Percentiles rank a stretch among this genome's conserved stretches.
These are phyloP conservation scores for Xylaria venustula DNA, from an alignment of 495 filamentous ascomycete genomes.

Conservation along the genomic window DNA sequence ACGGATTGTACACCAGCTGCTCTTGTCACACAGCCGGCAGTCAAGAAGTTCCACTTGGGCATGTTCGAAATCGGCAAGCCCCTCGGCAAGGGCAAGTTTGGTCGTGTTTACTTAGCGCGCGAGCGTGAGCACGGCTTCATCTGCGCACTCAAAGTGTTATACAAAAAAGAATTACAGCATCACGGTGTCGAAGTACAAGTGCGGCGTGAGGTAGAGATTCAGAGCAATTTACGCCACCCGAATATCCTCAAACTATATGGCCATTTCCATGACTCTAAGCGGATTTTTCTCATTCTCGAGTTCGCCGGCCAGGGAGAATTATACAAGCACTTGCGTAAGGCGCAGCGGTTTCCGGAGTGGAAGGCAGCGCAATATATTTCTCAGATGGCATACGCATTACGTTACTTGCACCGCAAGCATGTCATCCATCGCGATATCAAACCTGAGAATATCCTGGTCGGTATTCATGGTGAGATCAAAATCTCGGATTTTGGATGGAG, in stretches of 20 bases:
- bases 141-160: conserved; percentile 20
- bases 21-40: too few species aligned
- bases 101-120: conserved; percentile 16
- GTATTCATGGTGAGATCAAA: conserved; percentile 97
- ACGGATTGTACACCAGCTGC: too few species aligned
- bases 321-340: conserved; percentile 89
- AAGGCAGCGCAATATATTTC: conserved; percentile 94
- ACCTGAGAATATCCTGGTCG: conserved; percentile 96
- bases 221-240: conserved; percentile 16
- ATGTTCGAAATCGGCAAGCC: conserved; percentile 18
- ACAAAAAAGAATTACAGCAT: conserved; percentile 11
- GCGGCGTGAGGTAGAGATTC: conserved; percentile 18
- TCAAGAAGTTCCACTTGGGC: too few species aligned
- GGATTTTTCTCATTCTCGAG: conserved; percentile 74
- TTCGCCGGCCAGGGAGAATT: conserved; percentile 92
- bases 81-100: conserved; percentile 18
- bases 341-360: conserved; percentile 87
- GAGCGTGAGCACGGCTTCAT: conserved; percentile 7
- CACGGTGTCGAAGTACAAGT: conserved; percentile 6
- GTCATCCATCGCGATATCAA: conserved; percentile 99
- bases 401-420: conserved; percentile 93
- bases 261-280: conserved; percentile 14
- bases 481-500: conserved; percentile 98
- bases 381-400: conserved; percentile 90
- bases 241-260: conserved; percentile 13